Percentiles rank a stretch among this genome's conserved stretches.
These are phyloP conservation scores for Wickerhamomyces hampshirensis DNA, from an alignment of 805 yeast genomes.

Conservation along the genomic window DNA sequence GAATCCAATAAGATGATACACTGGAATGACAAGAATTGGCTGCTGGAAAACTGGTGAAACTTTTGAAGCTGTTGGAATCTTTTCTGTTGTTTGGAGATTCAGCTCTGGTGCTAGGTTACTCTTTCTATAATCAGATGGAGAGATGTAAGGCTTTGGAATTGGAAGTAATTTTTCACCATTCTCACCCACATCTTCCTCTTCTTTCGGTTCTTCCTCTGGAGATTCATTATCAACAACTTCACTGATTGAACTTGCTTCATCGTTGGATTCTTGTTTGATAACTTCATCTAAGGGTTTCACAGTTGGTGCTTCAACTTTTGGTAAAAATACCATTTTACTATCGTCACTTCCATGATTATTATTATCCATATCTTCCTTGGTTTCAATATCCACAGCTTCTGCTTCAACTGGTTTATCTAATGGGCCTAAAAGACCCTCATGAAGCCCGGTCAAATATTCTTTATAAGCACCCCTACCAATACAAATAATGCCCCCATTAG, in stretches of 20 bases:
- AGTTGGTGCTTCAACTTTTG: slow-evolving; percentile 7
- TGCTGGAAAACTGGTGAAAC: slow-evolving; percentile 65
- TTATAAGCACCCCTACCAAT: slow-evolving; percentile 95
- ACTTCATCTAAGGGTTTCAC: slow-evolving; percentile 5
- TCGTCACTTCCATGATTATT: slow-evolving; percentile 1
- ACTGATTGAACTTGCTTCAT: neutral
- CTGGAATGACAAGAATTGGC: slow-evolving; percentile 71
- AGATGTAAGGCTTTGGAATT: slow-evolving; percentile 61
- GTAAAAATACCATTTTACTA: slow-evolving; percentile 1
- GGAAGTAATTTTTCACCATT: slow-evolving; percentile 31
- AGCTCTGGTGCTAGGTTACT: slow-evolving; percentile 48
- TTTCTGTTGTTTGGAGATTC: slow-evolving; percentile 20
- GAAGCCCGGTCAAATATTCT: slow-evolving; percentile 85
- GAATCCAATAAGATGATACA: slow-evolving; percentile 79
- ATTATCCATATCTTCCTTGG: slow-evolving; percentile 1
- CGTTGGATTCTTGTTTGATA: slow-evolving; percentile 1
- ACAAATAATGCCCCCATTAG: slow-evolving; percentile 84
- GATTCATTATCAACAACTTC: slow-evolving; percentile 1
- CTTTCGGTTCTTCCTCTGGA: slow-evolving; percentile 9
- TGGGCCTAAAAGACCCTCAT: slow-evolving; percentile 94
- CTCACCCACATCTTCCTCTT: slow-evolving; percentile 9
- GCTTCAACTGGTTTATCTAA: slow-evolving; percentile 46
- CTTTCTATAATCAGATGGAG: slow-evolving; percentile 49
- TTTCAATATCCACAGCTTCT: slow-evolving; percentile 4
- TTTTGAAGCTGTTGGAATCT: slow-evolving; percentile 26